Base-by-base conservation (phyloP, 352 stramenopile genomes). In the Phytophthora hibernalis region DNA sequence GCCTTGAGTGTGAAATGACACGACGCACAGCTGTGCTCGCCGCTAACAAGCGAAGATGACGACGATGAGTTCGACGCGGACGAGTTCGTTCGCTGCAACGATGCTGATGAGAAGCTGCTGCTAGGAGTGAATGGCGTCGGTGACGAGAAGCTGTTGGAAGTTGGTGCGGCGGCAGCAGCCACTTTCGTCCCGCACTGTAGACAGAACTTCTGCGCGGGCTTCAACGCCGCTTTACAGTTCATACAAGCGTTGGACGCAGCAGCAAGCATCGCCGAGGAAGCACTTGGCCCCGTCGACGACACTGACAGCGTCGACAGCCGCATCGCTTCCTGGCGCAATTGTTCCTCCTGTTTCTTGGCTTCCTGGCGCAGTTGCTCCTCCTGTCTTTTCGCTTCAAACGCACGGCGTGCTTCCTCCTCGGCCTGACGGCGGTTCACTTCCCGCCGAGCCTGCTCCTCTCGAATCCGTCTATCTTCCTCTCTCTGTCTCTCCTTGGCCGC, bases 191-290 rank as follows among this genome's bases (percentile, higher is more conserved):
- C 83, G 47, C 83, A 92, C 49, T 90, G 79, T 31, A 88, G 57
- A 48, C 83, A 92, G 54, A 92, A 92, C 60, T 92, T 92, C 45
- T 92, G 80, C 48, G 69, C 64, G 2, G 80, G 55, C 22, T 65
- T 60, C n/a, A 72, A 38, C 24, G 54, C 53, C 1, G 52, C 50
- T 4, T 58, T 35, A 59, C 59, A 74, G 40, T 35, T 65, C 59
- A 69, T 52, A 56, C 71, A 81, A 44, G 59, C 42, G 28, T 56
- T 73, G 24, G 61, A 50, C 7, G 55, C 40, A 26, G 52, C 15
- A 40, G 54, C 49, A 18, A 37, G 35, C 38, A 43, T 24, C 6
- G 28, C 45, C 8, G 60, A 43, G 11, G 50, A 7, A 28, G 50
- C 11, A 54, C 11, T 65, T 10, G 65, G 61, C 15, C 42, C 40